These are phyloP conservation scores for Cytospora chrysosperma DNA, from an alignment of 2,329 filamentous ascomycete species.

Conservation along the genomic window DNA sequence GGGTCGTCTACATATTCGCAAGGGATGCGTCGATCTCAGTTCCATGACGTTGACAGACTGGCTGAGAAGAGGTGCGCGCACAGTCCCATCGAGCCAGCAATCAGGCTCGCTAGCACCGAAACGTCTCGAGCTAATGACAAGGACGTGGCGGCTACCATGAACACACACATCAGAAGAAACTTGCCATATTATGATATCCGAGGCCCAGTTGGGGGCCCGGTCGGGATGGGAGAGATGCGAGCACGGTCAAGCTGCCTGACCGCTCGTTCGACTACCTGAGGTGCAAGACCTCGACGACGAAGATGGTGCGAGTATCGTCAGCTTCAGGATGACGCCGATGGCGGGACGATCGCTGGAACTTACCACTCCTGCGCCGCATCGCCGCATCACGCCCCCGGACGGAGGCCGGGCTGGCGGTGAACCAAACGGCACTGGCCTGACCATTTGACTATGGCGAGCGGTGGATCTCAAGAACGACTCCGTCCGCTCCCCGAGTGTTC, in stretches of 20 bases:
- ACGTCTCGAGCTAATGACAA: slow-evolving; percentile 10
- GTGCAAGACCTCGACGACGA: neutral
- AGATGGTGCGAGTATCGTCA: neutral
- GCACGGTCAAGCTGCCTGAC: neutral
- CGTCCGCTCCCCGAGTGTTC: neutral
- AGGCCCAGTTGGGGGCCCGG: neutral
- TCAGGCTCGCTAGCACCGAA: slow-evolving; percentile 3
- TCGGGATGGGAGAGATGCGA: neutral
- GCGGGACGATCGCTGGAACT: neutral
- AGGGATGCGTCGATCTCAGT: slow-evolving; percentile 14
- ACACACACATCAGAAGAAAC: slow-evolving; percentile 1
- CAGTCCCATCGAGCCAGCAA: neutral
- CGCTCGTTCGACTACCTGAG: slow-evolving; percentile 5
- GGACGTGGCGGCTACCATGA: slow-evolving; percentile 5
- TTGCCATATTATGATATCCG: neutral
- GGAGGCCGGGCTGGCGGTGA: neutral
- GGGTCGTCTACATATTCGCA: neutral
- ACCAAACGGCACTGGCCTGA: neutral
- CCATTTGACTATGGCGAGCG: neutral
- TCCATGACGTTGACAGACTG: slow-evolving; percentile 1
- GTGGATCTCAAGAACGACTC: neutral
- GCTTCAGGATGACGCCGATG: neutral
- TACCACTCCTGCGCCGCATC: neutral
- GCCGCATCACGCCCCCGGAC: neutral
- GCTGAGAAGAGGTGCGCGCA: slow-evolving; percentile 7